Evolutionary conservation across 2,329 filamentous ascomycete genomes (phyloP).

Genomic region (Rutstroemia sp.): DNA sequence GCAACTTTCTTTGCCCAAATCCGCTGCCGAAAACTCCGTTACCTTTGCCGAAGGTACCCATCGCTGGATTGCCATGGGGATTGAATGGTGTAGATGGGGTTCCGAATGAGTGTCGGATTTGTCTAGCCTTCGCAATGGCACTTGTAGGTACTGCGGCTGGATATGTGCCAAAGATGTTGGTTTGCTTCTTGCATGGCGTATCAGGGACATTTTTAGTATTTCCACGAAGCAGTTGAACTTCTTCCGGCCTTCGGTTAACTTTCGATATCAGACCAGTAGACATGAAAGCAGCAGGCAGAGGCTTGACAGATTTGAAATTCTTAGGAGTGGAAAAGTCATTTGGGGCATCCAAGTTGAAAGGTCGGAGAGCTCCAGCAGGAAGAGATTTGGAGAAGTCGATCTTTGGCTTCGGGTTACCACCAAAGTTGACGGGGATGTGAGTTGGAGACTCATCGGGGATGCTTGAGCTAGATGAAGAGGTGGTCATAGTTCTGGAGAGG

Average conservation of each 20-base stretch:
- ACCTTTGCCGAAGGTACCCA: slow-evolving; percentile 44
- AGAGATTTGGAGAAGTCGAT: slow-evolving; percentile 68
- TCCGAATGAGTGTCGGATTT: slow-evolving; percentile 66
- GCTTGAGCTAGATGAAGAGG: slow-evolving; percentile 78
- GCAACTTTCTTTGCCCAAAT: slow-evolving; percentile 37
- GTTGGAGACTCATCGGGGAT: slow-evolving; percentile 65
- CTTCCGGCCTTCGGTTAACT: slow-evolving; percentile 76
- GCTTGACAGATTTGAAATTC: slow-evolving; percentile 68
- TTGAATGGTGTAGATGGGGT: slow-evolving; percentile 78
- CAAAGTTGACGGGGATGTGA: slow-evolving; percentile 46
- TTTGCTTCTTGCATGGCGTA: slow-evolving; percentile 90
- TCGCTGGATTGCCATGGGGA: slow-evolving; percentile 40
- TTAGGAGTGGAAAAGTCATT: slow-evolving; percentile 65
- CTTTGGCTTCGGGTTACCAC: slow-evolving; percentile 44
- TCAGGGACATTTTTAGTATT: slow-evolving; percentile 72
- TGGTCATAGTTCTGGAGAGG: slow-evolving; percentile 77
- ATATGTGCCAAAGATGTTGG: slow-evolving; percentile 61
- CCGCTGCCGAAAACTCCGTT: slow-evolving; percentile 54
- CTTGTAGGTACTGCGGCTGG: slow-evolving; percentile 50
- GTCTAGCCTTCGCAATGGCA: slow-evolving; percentile 51
- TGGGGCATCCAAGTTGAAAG: slow-evolving; percentile 31
- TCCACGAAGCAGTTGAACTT: slow-evolving; percentile 43
- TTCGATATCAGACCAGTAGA: slow-evolving; percentile 95
- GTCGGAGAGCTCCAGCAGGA: slow-evolving; percentile 56
- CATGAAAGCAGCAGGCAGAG: slow-evolving; percentile 78